These are phyloP conservation scores for Entomortierella parvispora DNA, from an alignment of 192 early-diverging fungal species.

Conservation along the genomic window DNA sequence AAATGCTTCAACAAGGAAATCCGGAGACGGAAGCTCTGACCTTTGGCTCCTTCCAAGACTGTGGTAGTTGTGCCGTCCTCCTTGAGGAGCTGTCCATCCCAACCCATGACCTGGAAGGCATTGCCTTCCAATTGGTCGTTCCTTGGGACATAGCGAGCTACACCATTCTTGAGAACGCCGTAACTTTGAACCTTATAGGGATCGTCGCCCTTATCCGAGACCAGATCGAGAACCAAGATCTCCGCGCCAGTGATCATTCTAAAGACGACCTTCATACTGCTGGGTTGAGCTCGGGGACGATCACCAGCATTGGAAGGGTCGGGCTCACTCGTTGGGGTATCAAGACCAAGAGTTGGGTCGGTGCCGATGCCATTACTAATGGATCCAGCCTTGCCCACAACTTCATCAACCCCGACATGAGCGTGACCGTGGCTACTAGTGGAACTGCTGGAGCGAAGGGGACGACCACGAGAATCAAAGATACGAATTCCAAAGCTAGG, in stretches of 20 bases:
- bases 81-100: constrained; percentile 27
- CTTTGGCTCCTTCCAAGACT: background rate
- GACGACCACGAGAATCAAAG: constrained; percentile 25
- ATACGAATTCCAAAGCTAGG: constrained; percentile 27
- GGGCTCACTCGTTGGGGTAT: background rate
- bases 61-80: constrained; percentile 4
- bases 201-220: constrained; percentile 31
- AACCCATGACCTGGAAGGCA: constrained; percentile 43
- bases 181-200: constrained; percentile 41
- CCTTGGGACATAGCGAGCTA: constrained; percentile 31
- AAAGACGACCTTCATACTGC: constrained; percentile 39
- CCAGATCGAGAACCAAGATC: constrained; percentile 29
- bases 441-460: background rate
- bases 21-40: constrained; percentile 36
- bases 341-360: background rate
- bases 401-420: constrained; percentile 13
- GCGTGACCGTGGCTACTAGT: background rate
- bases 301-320: background rate
- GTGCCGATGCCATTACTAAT: background rate
- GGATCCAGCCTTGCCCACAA: background rate
- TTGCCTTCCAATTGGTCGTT: constrained; percentile 44
- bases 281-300: background rate
- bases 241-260: constrained; percentile 38
- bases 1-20: constrained; percentile 53
- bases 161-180: constrained; percentile 30